Conservation (phyloP, 2,329 filamentous ascomycete species). For the Aspergillus aculeatus region DNA sequence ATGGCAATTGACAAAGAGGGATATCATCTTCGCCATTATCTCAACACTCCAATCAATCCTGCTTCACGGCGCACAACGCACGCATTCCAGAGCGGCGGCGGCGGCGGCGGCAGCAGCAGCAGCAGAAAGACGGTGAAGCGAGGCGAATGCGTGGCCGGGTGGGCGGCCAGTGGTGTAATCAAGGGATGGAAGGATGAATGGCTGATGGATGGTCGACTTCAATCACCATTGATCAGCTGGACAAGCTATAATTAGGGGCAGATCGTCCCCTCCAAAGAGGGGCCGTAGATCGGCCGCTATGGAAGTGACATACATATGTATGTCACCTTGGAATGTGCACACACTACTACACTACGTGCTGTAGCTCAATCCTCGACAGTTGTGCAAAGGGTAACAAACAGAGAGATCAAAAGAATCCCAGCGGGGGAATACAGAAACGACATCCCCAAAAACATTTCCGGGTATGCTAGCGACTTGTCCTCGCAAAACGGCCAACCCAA, state of each 20-base stretch:
- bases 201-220: background rate
- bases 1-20: background rate
- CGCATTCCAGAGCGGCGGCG: background rate
- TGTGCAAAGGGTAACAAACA: background rate
- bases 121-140: background rate
- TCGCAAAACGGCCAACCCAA: background rate
- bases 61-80: background rate
- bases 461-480: background rate
- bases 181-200: background rate
- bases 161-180: background rate
- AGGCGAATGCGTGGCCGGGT: background rate
- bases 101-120: background rate
- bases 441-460: background rate
- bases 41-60: background rate
- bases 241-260: background rate
- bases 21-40: background rate
- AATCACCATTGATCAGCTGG: background rate
- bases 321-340: background rate
- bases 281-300: background rate
- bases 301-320: background rate
- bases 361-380: background rate
- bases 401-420: background rate
- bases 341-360: background rate
- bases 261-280: background rate
- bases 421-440: background rate